Evolutionary conservation across 306 rosid genomes (phyloP), one percentile per base, ranked within the genome.

Genomic region (Sicyos baderoa): DNA sequence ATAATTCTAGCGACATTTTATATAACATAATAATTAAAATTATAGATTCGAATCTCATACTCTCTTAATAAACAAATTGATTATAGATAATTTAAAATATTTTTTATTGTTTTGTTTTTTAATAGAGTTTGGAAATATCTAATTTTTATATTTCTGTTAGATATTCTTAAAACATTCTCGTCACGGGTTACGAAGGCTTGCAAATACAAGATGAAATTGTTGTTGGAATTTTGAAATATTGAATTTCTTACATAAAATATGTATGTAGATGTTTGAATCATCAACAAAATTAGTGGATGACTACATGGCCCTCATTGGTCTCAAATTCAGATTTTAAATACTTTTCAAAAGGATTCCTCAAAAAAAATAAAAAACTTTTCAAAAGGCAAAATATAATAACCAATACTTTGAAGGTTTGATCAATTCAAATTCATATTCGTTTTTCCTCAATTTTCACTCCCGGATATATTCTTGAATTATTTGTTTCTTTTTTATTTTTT

Each of bases 351-450:
- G 13, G 66, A n/a, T n/a, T n/a, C n/a, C n/a, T n/a, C n/a, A n/a
- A n/a, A n/a, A n/a, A n/a, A n/a, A n/a, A n/a, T n/a, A n/a, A 32
- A 59, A 59, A 7, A 27, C 0, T 19, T 59, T 22, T 21, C 1
- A 55, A 15, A 59, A 29, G 13, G 66, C 4, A 3, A 29, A 16
- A 16, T 32, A 29, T 59, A 37, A 37, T 16, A 59, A n/a, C 66
- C 47, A 59, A 6, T 62, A 40, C 70, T 44, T 19, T 19, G 53
- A 64, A 19, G 15, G 7, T 64, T 64, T 44, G 70, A 64, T 64
- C 8, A 0, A 9, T 64, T 64, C 70, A 17, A 19, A 63, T 37
- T 42, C 52, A 0, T 2, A 58, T 29, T 29, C 27, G 0, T 19
- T 18, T 4, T 63, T 52, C 51, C 4, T 63, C 17, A 9, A 1